Base-by-base conservation (phyloP, 768 basidiomycete genomes). In the Tephrocybe rancida region DNA sequence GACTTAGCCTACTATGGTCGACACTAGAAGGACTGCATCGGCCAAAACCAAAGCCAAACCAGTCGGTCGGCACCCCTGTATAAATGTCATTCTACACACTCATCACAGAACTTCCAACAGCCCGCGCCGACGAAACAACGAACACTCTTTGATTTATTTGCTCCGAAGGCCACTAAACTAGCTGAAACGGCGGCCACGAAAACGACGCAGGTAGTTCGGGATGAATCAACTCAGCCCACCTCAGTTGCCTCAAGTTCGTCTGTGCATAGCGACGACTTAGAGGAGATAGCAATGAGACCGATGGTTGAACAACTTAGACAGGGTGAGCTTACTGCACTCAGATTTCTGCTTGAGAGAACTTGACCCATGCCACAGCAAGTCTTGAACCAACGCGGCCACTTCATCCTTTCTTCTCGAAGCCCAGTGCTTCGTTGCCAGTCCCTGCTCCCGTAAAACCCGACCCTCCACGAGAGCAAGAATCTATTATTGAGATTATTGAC, bases 71-170 rank as follows among this genome's bases (percentile, higher is more conserved):
- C 35, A 41, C 26, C 27, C 6, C n/a, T 50, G 21, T 19, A 49
- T 43, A 18, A 25, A 13, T 14, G 19, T 39, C 18, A 38, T 51
- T 43, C 22, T 51, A 44, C 34, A 29, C 45, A 48, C 56, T 41
- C 42, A 55, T 45, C 32, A 49, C 30, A 27, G n/a, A 18, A 41
- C 43, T 24, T 45, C 24, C 8, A 25, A 35, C 30, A 62, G 63
- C 34, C 48, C 42, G 27, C 55, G 26, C 16, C 68, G 44, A 32
- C 42, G n/a, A 67, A 60, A 59, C 76, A 81, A 66, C 70, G 64
- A 53, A 78, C 78, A 2, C 58, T 81, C 1, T 59, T 76, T n/a
- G 74, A 77, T 43, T 62, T 72, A 29, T 75, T 75, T 53, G 50
- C 61, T 9, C 58, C 59, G 45, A 71, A 69, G 51, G 46, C 21